Evolutionary conservation across 495 filamentous ascomycete genomes (phyloP).

Genomic region (Xylaria intraflava): DNA sequence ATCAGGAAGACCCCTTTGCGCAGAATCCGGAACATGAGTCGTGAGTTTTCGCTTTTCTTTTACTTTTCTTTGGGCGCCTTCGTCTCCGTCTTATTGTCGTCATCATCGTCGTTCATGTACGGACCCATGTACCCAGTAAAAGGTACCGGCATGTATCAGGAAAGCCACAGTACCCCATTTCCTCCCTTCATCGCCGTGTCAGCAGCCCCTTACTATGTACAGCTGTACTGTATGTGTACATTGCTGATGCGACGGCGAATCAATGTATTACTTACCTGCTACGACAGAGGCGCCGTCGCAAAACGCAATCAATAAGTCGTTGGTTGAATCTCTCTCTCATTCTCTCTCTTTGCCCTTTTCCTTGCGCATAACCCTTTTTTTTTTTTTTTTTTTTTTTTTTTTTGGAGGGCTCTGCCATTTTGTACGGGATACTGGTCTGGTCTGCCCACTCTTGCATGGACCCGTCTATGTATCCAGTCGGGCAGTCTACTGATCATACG

Average conservation of each 20-base stretch:
- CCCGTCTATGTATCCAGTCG: background rate
- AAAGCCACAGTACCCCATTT: background rate
- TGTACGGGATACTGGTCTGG: too few relatives aligned
- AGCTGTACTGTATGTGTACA: background rate
- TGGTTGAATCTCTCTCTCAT: background rate
- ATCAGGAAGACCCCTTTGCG: conserved; percentile 8
- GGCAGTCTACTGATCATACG: too few relatives aligned
- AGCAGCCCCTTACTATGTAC: background rate
- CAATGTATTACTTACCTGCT: background rate
- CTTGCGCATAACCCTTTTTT: background rate
- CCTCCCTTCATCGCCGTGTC: background rate
- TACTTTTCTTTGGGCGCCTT: background rate
- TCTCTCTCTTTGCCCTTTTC: background rate
- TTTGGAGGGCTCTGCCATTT: too few relatives aligned
- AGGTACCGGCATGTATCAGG: background rate
- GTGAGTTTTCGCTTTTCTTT: conserved; percentile 17
- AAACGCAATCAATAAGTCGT: background rate
- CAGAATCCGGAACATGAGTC: conserved; percentile 22
- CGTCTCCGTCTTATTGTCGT: too few relatives aligned
- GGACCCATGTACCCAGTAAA: too few relatives aligned
- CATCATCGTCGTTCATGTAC: too few relatives aligned
- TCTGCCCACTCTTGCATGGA: too few relatives aligned
- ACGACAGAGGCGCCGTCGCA: background rate
- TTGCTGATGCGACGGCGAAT: too few relatives aligned
- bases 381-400: too few relatives aligned